Evolutionary conservation across 164 flowering plant species (phyloP), one percentile per base, ranked within the genome.

Genomic region (Amborella trichopoda): DNA sequence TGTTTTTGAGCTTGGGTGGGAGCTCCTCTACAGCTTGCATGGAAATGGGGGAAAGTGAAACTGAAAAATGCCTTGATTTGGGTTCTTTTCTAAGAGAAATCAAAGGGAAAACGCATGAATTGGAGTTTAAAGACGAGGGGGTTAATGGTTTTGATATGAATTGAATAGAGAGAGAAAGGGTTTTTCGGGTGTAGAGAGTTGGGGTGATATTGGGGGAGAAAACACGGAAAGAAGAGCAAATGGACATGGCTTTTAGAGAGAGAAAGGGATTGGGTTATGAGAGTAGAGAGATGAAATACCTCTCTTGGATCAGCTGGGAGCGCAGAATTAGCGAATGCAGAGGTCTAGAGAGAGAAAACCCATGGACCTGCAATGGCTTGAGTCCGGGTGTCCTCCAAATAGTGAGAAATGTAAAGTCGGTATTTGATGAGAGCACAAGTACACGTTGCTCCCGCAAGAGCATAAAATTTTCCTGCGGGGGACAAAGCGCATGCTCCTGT

Each of bases 1-100:
- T 91, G 28, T 74, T 74, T 49, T 76, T 96, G 28, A 91, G 95
- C 52, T 75, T 80, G 26, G 81, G 83, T 0, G 98, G 98, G 23
- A 90, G 82, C 3, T 78, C 72, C 55, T 73, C 70, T 9, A 69
- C 36, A 64, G 83, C 19, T 45, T 37, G 30, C 23, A 43, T 5
- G 24, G 41, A 45, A 36, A 37, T 13, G 37, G 52, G 37, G 14
- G 34, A 30, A 5, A n/a, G n/a, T n/a, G n/a, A n/a, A n/a, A n/a
- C n/a, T n/a, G n/a, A n/a, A n/a, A n/a, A n/a, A n/a, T n/a, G n/a
- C n/a, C n/a, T n/a, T n/a, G n/a, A n/a, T n/a, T n/a, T n/a, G n/a
- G n/a, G n/a, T n/a, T n/a, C n/a, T n/a, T n/a, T n/a, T n/a, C n/a
- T n/a, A n/a, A n/a, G n/a, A n/a, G 28, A 4, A 55, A 37, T 10